phyloP scores from a whole-genome alignment of 768 basidiomycete species.

The Amanita inopinata region DNA sequence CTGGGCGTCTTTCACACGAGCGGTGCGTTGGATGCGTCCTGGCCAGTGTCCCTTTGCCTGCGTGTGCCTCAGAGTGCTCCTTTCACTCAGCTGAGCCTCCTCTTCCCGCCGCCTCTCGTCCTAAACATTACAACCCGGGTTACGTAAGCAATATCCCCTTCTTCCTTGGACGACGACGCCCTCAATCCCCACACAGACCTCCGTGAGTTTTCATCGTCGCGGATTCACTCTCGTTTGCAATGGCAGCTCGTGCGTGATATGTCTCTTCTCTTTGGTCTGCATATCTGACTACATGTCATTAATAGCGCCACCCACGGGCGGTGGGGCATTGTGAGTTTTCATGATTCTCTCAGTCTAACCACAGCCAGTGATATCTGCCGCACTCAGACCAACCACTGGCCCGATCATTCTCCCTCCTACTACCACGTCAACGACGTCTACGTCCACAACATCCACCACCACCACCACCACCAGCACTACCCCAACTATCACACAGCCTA shows the following conservation, averaged over 20 bases:
- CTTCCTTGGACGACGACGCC: too few relatives aligned
- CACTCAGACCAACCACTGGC: not conserved
- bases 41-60: not conserved
- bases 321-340: not conserved
- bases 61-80: too few relatives aligned
- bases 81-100: not conserved
- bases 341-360: not conserved
- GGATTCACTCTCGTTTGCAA: not conserved
- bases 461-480: constrained; percentile 3
- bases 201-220: not conserved
- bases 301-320: not conserved
- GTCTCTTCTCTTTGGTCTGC: not conserved
- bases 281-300: too few relatives aligned
- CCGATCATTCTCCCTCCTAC: not conserved
- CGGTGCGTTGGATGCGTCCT: not conserved
- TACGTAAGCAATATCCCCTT: constrained; percentile 2
- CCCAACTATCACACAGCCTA: constrained; percentile 5
- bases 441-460: not conserved
- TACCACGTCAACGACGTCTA: not conserved
- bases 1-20: constrained; percentile 1
- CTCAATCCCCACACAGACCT: not conserved
- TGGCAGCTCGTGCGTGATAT: not conserved
- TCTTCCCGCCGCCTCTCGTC: not conserved
- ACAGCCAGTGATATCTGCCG: too few relatives aligned
- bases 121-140: not conserved